These are phyloP conservation scores for Fomitopsis pinicola DNA, from an alignment of 1,284 basidiomycete genomes.

Conservation along the genomic window DNA sequence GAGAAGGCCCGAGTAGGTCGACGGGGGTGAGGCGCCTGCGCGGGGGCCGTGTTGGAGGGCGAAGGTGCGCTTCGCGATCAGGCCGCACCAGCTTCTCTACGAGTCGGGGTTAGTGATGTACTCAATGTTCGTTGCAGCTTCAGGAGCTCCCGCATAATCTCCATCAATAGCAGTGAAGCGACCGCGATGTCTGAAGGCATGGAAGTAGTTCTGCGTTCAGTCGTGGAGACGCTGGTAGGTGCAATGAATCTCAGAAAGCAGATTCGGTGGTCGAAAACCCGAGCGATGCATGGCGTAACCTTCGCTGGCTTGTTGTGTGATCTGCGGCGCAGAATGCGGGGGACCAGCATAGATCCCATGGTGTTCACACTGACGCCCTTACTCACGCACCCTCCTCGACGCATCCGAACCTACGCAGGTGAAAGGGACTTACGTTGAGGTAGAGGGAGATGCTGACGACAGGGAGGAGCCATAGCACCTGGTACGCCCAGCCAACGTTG, in stretches of 20 bases:
- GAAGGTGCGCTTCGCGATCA: constrained; percentile 70
- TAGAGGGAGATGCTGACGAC: constrained; percentile 69
- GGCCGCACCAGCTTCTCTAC: constrained; percentile 70
- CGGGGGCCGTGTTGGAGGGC: constrained; percentile 61
- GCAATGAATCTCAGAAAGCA: background rate
- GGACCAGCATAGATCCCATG: too few species aligned
- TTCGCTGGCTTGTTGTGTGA: too few species aligned
- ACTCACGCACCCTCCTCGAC: background rate
- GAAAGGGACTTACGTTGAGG: constrained; percentile 57
- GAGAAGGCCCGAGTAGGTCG: constrained; percentile 66
- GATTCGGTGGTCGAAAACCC: background rate
- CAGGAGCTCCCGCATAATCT: background rate
- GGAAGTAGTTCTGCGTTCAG: too few species aligned
- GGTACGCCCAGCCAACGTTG: constrained; percentile 73
- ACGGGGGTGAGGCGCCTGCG: constrained; percentile 37
- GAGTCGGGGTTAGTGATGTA: background rate
- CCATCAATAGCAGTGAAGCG: background rate
- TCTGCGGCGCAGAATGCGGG: too few species aligned
- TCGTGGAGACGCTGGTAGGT: too few species aligned
- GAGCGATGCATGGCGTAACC: background rate
- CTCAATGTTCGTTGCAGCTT: constrained; percentile 8
- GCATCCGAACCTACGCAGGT: background rate
- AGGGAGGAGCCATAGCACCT: constrained; percentile 70
- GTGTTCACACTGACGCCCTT: too few species aligned
- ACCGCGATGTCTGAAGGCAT: background rate